Evolutionary conservation across 2,329 filamentous ascomycete genomes (phyloP).

Genomic region (Rutstroemia sydowiana): DNA sequence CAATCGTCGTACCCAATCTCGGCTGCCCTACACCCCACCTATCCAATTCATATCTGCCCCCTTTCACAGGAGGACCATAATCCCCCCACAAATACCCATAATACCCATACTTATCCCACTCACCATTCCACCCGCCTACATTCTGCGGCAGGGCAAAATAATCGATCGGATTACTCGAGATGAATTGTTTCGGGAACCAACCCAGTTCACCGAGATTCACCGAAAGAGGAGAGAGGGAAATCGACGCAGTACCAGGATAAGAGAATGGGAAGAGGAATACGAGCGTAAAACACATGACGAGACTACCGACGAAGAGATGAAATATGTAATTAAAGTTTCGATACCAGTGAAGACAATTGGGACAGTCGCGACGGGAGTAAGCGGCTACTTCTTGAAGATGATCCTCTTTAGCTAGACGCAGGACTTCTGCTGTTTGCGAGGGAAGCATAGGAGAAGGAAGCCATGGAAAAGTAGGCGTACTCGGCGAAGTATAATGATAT

Average conservation of each 20-base stretch:
- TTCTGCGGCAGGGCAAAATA: neutral
- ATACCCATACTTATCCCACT: constrained; percentile 1
- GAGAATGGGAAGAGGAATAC: neutral
- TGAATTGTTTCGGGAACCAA: neutral
- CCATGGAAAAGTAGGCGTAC: neutral
- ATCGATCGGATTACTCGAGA: neutral
- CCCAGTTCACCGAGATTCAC: neutral
- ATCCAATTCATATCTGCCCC: neutral
- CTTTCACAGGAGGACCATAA: neutral
- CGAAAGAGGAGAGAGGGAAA: neutral
- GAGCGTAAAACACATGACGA: neutral
- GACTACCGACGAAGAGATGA: neutral
- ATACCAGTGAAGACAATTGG: neutral
- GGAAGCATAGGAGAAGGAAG: neutral
- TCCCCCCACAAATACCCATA: neutral
- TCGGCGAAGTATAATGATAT: neutral
- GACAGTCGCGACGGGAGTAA: neutral
- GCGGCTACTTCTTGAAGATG: neutral
- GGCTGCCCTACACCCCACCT: neutral
- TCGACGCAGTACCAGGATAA: neutral
- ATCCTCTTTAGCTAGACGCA: neutral
- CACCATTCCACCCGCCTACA: neutral
- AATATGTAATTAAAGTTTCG: neutral
- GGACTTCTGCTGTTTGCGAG: neutral
- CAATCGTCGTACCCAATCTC: neutral